Conservation (phyloP, 2,329 filamentous ascomycete genomes). For the Xylariaceae sp. region DNA sequence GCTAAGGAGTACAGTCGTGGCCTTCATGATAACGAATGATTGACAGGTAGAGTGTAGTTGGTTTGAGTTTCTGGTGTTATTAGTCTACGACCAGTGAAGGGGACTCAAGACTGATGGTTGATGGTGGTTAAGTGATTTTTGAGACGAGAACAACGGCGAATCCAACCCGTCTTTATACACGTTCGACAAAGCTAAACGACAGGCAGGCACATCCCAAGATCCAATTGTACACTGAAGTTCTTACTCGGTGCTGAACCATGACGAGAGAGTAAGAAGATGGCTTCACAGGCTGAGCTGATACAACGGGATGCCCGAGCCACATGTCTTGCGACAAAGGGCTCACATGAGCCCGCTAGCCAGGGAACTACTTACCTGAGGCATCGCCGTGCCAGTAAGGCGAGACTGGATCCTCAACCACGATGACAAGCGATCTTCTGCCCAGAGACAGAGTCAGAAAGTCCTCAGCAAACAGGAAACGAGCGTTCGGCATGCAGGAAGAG, state of each 20-base stretch:
- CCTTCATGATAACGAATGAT: conserved; percentile 16
- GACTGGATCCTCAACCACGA: not conserved
- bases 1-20: conserved; percentile 10
- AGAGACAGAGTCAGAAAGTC: too few species aligned
- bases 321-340: conserved; percentile 8
- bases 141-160: not conserved
- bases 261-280: not conserved
- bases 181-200: too few species aligned
- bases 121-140: not conserved
- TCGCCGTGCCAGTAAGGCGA: not conserved
- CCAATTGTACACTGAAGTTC: too few species aligned
- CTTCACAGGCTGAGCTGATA: not conserved
- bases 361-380: not conserved
- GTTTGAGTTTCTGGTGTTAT: not conserved
- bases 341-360: not conserved
- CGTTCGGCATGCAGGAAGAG: too few species aligned
- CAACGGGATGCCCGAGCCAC: conserved; percentile 6
- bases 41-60: not conserved
- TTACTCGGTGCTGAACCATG: not conserved
- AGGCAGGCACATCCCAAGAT: too few species aligned
- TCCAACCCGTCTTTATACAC: not conserved
- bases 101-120: conserved; percentile 1
- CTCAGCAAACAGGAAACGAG: too few species aligned
- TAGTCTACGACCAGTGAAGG: not conserved
- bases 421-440: not conserved